These are phyloP conservation scores for Gentiana macrophylla DNA, from an alignment of 257 asterid species.

Conservation along the genomic window DNA sequence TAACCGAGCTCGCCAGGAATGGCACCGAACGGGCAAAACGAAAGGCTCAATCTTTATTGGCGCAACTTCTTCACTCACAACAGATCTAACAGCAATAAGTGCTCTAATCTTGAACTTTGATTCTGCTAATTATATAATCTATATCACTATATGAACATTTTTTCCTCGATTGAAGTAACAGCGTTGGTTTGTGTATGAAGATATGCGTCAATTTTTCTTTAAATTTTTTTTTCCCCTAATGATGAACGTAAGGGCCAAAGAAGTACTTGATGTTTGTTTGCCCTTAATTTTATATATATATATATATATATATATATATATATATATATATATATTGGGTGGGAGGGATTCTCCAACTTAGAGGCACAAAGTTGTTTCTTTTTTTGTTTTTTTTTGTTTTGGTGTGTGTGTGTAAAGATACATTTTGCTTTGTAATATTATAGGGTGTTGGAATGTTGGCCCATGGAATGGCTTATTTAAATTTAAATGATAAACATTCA, in stretches of 20 bases:
- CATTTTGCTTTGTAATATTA: too few species aligned
- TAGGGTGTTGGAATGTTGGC: too few species aligned
- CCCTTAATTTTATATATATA: too few species aligned
- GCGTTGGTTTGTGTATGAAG: conserved; percentile 3
- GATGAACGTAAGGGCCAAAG: not conserved
- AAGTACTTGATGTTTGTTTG: not conserved
- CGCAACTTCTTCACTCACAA: conserved; percentile 40
- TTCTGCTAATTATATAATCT: conserved; percentile 12
- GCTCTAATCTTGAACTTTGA: conserved; percentile 8
- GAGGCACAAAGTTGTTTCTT: too few species aligned
- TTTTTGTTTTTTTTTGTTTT: too few species aligned
- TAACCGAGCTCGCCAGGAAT: conserved; percentile 46
- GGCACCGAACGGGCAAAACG: conserved; percentile 88
- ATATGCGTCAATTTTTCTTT: conserved; percentile 27
- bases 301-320: too few species aligned
- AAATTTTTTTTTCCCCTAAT: conserved; percentile 11
- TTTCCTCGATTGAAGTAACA: not conserved
- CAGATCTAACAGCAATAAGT: conserved; percentile 33
- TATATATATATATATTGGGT: too few species aligned
- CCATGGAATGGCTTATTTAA: too few species aligned
- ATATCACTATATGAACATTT: conserved; percentile 16
- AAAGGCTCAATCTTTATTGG: conserved; percentile 76
- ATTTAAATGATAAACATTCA: too few species aligned
- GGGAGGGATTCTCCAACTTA: too few species aligned
- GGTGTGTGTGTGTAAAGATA: too few species aligned